phyloP scores from a whole-genome alignment of 2,329 filamentous ascomycete genomes.

The Stagonosporopsis tanaceti region DNA sequence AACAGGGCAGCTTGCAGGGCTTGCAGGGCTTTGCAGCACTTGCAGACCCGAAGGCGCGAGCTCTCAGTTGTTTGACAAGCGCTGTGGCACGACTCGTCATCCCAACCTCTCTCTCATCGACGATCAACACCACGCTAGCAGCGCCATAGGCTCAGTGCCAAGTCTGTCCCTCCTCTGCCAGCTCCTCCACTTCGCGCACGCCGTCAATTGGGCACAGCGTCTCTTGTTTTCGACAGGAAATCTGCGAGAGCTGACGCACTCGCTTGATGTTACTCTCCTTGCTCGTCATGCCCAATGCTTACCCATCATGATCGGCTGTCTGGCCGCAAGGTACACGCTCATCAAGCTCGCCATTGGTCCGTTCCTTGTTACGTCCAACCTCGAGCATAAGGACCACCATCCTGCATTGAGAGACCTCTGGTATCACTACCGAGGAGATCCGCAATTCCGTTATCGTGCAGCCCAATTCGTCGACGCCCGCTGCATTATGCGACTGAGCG shows the following conservation, averaged over 20 bases:
- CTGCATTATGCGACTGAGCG: neutral
- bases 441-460: conserved; percentile 3
- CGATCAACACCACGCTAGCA: conserved; percentile 18
- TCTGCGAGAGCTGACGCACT: conserved; percentile 13
- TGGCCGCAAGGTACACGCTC: conserved; percentile 9
- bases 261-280: conserved; percentile 3
- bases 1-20: neutral
- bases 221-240: neutral
- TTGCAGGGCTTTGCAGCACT: neutral
- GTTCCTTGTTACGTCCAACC: neutral
- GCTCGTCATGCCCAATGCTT: neutral
- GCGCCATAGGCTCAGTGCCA: conserved; percentile 5
- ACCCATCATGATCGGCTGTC: conserved; percentile 3
- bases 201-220: conserved; percentile 17
- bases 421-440: conserved; percentile 16
- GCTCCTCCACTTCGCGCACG: conserved; percentile 11
- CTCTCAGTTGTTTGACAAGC: conserved; percentile 8
- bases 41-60: conserved; percentile 1
- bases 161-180: conserved; percentile 12
- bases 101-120: conserved; percentile 21
- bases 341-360: conserved; percentile 8
- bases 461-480: neutral
- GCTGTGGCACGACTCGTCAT: conserved; percentile 16
- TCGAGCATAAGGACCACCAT: conserved; percentile 12
- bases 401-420: conserved; percentile 8